phyloP scores from a whole-genome alignment of 768 basidiomycete genomes.

The Mycena venus region DNA sequence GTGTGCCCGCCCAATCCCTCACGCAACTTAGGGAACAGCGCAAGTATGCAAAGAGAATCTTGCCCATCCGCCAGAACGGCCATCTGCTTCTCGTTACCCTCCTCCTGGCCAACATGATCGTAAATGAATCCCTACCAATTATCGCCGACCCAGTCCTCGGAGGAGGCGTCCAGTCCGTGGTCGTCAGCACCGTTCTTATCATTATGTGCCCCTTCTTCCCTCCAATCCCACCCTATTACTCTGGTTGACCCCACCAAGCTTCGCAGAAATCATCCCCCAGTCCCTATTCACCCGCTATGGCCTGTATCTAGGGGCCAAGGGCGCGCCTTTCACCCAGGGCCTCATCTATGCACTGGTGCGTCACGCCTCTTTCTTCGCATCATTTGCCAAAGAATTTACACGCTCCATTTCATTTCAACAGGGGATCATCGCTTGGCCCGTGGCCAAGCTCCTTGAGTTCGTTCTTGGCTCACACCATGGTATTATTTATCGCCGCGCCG shows the following conservation, averaged over 20 bases:
- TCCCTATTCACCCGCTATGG: conserved; percentile 92
- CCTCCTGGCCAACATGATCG: conserved; percentile 91
- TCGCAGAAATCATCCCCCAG: conserved; percentile 93
- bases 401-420: conserved; percentile 41
- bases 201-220: conserved; percentile 74
- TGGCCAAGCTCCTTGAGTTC: conserved; percentile 85
- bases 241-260: conserved; percentile 58
- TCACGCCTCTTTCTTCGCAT: not conserved
- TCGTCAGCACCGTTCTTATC: conserved; percentile 87
- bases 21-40: conserved; percentile 72
- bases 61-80: conserved; percentile 87
- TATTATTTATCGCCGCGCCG: conserved; percentile 88
- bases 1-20: not conserved
- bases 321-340: conserved; percentile 75
- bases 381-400: not conserved
- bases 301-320: conserved; percentile 88
- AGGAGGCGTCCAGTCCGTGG: conserved; percentile 82
- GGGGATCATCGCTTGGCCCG: conserved; percentile 87
- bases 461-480: conserved; percentile 89
- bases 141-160: conserved; percentile 88
- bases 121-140: conserved; percentile 89
- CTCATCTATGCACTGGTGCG: conserved; percentile 80
- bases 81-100: conserved; percentile 89
- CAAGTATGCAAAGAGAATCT: conserved; percentile 84
- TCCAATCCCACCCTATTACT: conserved; percentile 6